These are phyloP conservation scores for Nitzschia sp. DNA, from an alignment of 108 stramenopile species.

Conservation along the genomic window DNA sequence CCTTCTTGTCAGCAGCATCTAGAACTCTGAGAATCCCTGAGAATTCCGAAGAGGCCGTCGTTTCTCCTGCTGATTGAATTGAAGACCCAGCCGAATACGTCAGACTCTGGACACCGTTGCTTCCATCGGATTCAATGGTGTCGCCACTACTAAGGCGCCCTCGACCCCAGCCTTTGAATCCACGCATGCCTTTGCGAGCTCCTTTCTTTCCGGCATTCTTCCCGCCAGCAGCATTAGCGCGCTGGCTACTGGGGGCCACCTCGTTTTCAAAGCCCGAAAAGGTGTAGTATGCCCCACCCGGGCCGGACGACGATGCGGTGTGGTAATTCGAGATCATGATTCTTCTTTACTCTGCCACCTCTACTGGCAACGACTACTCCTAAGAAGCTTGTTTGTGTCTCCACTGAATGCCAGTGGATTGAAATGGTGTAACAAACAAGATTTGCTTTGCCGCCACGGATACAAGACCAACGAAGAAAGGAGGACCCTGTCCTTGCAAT, in stretches of 20 bases:
- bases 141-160: neutral
- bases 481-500: neutral
- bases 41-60: constrained; percentile 10
- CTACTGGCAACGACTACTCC: neutral
- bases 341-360: neutral
- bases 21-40: constrained; percentile 5
- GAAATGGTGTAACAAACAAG: too few relatives aligned
- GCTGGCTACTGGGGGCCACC: neutral
- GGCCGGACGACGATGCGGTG: constrained; percentile 11
- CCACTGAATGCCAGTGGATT: too few relatives aligned
- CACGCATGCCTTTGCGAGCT: neutral
- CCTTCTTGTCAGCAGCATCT: constrained; percentile 10
- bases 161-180: neutral
- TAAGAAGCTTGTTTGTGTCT: neutral
- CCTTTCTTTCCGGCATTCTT: neutral
- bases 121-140: neutral
- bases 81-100: constrained; percentile 8
- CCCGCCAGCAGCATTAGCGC: neutral
- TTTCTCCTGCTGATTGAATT: constrained; percentile 9
- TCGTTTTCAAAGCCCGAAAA: neutral
- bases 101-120: constrained; percentile 4
- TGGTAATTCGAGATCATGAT: constrained; percentile 20
- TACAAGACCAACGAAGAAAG: neutral
- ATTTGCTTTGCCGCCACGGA: neutral
- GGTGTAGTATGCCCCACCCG: constrained; percentile 1